phyloP scores from a whole-genome alignment of 2,329 filamentous ascomycete genomes.

The Penicillium occitanis region DNA sequence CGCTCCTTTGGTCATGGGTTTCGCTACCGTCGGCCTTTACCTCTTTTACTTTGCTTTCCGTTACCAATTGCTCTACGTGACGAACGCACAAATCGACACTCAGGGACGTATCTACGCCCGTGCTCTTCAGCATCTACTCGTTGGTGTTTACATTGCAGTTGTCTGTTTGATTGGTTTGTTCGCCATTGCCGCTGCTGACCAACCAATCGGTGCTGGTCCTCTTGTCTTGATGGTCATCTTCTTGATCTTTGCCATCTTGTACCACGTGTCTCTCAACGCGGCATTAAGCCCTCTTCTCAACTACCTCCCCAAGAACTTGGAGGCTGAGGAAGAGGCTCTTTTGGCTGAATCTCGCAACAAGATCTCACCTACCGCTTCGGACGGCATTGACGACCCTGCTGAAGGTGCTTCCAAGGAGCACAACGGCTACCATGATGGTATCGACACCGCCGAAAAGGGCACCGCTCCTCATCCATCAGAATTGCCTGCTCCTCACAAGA shows the following conservation, averaged over 20 bases:
- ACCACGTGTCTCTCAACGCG: constrained; percentile 69
- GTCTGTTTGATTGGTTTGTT: constrained; percentile 84
- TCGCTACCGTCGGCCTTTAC: constrained; percentile 73
- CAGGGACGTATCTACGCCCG: constrained; percentile 84
- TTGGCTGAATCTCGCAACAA: constrained; percentile 36
- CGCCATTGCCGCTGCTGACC: constrained; percentile 63
- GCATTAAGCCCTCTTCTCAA: constrained; percentile 74
- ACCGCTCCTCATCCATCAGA: constrained; percentile 19
- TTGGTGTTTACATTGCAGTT: constrained; percentile 79
- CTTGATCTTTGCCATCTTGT: constrained; percentile 71
- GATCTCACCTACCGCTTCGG: constrained; percentile 22
- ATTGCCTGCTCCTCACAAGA: constrained; percentile 31
- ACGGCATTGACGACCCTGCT: constrained; percentile 28
- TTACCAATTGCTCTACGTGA: constrained; percentile 88
- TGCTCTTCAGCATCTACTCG: constrained; percentile 82
- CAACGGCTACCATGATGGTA: constrained; percentile 26
- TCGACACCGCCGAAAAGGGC: constrained; percentile 37
- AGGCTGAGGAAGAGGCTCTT: constrained; percentile 56
- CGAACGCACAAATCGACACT: constrained; percentile 77
- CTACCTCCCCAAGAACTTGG: constrained; percentile 74
- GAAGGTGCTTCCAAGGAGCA: constrained; percentile 34
- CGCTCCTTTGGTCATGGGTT: constrained; percentile 78
- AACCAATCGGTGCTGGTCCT: constrained; percentile 64
- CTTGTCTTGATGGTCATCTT: constrained; percentile 74
- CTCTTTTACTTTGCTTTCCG: constrained; percentile 85